Conservation (phyloP, 176 grass and related monocot genomes). For the Thinopyrum elongatum region DNA sequence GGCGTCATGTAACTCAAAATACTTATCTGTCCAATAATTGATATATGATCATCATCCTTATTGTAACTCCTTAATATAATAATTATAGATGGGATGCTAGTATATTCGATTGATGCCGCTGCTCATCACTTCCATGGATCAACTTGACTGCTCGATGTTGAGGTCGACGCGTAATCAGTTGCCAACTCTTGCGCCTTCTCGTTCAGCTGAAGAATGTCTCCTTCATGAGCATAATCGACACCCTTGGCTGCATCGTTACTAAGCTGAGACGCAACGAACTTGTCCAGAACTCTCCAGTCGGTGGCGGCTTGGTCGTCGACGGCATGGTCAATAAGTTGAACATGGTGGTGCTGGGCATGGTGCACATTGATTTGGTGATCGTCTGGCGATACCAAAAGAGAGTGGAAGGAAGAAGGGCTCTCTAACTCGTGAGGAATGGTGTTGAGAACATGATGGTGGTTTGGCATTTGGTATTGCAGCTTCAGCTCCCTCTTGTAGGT, state of each 20-base stretch:
- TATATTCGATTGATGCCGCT: conserved; percentile 26
- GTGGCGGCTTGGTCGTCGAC: conserved; percentile 61
- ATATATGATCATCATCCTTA: conserved; percentile 36
- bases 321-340: conserved; percentile 48
- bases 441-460: conserved; percentile 49
- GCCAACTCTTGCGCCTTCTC: conserved; percentile 60
- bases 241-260: conserved; percentile 69
- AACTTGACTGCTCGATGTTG: conserved; percentile 83
- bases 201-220: conserved; percentile 58
- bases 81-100: conserved; percentile 22
- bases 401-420: conserved; percentile 56
- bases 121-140: conserved; percentile 85
- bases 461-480: conserved; percentile 65
- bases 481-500: conserved; percentile 63
- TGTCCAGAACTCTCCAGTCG: conserved; percentile 87
- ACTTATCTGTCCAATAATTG: conserved; percentile 44
- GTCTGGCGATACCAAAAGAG: conserved; percentile 48
- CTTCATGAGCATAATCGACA: conserved; percentile 45
- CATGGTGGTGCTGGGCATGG: conserved; percentile 42
- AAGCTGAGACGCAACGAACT: conserved; percentile 94
- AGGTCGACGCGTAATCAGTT: conserved; percentile 66
- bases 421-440: conserved; percentile 65
- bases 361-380: conserved; percentile 36
- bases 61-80: conserved; percentile 38
- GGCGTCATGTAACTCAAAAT: conserved; percentile 34